Evolutionary conservation across 331 rosid species (phyloP).

Genomic region (Quercus tomentella): DNA sequence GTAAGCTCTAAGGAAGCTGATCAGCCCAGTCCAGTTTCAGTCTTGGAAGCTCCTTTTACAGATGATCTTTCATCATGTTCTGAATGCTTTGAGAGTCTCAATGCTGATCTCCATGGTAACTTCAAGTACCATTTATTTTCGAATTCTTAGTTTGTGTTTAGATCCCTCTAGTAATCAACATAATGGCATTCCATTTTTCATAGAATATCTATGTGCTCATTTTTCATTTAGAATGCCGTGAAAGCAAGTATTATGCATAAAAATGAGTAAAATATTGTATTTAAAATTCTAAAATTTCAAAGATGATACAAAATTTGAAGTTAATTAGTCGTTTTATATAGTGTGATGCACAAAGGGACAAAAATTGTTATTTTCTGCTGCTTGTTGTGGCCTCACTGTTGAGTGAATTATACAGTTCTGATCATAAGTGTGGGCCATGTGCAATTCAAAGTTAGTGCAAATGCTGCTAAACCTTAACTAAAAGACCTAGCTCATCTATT

Average conservation of each 20-base stretch:
- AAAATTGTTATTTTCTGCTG: not conserved
- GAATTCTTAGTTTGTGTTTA: not conserved
- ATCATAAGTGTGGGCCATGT: not conserved
- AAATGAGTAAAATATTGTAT: not conserved
- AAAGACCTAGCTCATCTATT: not conserved
- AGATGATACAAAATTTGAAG: not conserved
- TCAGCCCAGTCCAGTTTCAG: conserved; percentile 97
- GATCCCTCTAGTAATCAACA: not conserved
- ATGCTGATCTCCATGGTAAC: conserved; percentile 82
- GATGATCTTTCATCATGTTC: conserved; percentile 85
- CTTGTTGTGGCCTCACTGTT: not conserved
- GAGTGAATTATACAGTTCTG: too few relatives aligned
- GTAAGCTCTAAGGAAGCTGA: conserved; percentile 73
- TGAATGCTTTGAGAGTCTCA: conserved; percentile 86
- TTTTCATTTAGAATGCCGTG: not conserved
- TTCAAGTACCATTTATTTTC: conserved; percentile 9
- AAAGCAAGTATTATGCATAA: not conserved
- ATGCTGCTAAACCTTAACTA: not conserved
- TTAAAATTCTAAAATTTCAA: not conserved
- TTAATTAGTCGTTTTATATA: not conserved
- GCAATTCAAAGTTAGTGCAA: not conserved
- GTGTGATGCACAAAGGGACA: not conserved
- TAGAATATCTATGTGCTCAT: not conserved
- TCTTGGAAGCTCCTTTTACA: conserved; percentile 68
- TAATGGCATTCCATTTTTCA: not conserved